A percentile compares a stretch with the other conserved stretches of the same genome.
These are phyloP conservation scores for Dichomitus squalens DNA, from an alignment of 1,284 basidiomycete genomes.

Conservation along the genomic window DNA sequence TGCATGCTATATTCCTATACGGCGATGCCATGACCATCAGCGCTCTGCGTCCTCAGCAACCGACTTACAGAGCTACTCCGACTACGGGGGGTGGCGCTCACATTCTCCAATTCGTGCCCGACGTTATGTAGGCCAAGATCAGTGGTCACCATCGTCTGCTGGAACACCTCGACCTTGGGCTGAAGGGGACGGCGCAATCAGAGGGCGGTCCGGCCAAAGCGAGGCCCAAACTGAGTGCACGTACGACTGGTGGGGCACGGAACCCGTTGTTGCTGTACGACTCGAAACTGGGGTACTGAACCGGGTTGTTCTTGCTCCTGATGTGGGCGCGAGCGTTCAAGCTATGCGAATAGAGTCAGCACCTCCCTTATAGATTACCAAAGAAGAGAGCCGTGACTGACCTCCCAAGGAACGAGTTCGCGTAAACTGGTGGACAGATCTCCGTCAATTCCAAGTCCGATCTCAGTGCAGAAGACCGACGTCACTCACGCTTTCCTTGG, in stretches of 20 bases:
- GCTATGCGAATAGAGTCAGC: background rate
- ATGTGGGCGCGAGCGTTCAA: conserved; percentile 1
- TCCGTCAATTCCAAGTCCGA: background rate
- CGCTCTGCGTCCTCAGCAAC: too few relatives aligned
- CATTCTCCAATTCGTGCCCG: background rate
- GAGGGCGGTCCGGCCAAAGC: too few relatives aligned
- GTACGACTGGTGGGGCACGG: background rate
- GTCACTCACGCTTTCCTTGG: conserved; percentile 18
- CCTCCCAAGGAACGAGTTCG: conserved; percentile 18
- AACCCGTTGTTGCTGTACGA: background rate
- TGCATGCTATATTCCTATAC: background rate
- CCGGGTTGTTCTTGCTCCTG: background rate
- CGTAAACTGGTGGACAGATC: conserved; percentile 10
- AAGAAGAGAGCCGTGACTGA: background rate
- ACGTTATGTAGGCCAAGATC: too few relatives aligned
- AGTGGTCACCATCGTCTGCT: background rate
- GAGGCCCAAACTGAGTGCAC: too few relatives aligned
- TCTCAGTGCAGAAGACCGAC: too few relatives aligned
- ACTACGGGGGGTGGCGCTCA: background rate
- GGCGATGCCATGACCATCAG: background rate
- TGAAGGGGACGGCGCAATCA: too few relatives aligned
- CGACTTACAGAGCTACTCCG: too few relatives aligned
- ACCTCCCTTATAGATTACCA: too few relatives aligned
- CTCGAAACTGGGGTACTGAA: background rate
- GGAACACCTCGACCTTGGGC: background rate